Percentiles rank a stretch among this genome's conserved stretches.
These are phyloP conservation scores for Carex cristatella DNA, from an alignment of 176 grass and related monocot species.

Conservation along the genomic window DNA sequence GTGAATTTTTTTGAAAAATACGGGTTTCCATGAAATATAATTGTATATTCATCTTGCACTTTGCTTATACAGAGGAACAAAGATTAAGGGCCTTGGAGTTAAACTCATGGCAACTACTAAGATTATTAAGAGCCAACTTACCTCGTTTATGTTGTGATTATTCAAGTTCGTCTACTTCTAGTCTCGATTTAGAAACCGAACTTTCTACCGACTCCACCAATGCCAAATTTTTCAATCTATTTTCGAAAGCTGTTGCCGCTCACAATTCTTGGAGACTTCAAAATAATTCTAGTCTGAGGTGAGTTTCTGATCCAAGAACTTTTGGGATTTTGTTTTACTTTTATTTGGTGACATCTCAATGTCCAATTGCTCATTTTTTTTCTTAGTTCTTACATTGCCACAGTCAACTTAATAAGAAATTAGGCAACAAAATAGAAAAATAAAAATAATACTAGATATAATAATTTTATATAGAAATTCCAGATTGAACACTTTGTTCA, in stretches of 20 bases:
- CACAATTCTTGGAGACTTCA: conserved; percentile 41
- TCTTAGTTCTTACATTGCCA: neutral
- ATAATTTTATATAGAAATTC: neutral
- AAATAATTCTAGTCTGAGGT: conserved; percentile 41
- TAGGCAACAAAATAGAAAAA: neutral
- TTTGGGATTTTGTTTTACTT: neutral
- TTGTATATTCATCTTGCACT: neutral
- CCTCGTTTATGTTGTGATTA: conserved; percentile 58
- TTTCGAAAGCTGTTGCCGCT: conserved; percentile 54
- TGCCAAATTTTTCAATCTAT: conserved; percentile 50
- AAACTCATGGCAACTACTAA: conserved; percentile 85
- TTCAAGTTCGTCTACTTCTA: conserved; percentile 28
- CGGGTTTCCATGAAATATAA: neutral
- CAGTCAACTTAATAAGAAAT: neutral
- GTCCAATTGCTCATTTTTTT: neutral
- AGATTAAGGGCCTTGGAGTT: conserved; percentile 60
- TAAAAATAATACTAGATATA: neutral
- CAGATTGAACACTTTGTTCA: conserved; percentile 4
- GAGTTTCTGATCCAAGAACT: conserved; percentile 8
- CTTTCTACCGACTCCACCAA: conserved; percentile 21
- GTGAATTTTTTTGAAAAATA: neutral
- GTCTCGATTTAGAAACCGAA: conserved; percentile 13
- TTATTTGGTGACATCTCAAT: neutral
- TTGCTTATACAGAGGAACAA: conserved; percentile 54
- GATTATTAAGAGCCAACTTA: conserved; percentile 65